Evolutionary conservation across 2,329 filamentous ascomycete species (phyloP).

Genomic region (Sporothrix dimorphospora): DNA sequence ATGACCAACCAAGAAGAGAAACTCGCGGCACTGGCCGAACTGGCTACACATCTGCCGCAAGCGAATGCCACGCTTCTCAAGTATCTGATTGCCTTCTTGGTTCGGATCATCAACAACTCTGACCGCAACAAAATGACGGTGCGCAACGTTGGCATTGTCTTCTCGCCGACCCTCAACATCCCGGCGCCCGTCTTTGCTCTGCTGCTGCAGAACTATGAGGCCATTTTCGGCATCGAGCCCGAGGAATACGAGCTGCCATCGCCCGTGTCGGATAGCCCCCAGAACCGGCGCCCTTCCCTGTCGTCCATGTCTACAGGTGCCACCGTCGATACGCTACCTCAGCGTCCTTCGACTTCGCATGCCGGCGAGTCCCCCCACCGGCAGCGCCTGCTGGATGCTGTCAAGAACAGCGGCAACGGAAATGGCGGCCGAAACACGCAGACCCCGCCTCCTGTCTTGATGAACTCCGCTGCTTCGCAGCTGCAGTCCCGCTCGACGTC

Average conservation of each 20-base stretch:
- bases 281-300: slow-evolving; percentile 35
- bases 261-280: slow-evolving; percentile 43
- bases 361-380: slow-evolving; percentile 56
- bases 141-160: slow-evolving; percentile 95
- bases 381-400: slow-evolving; percentile 52
- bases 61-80: slow-evolving; percentile 81
- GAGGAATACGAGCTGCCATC: slow-evolving; percentile 64
- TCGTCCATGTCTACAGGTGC: slow-evolving; percentile 31
- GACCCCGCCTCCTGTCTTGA: slow-evolving; percentile 51
- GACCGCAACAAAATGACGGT: slow-evolving; percentile 98
- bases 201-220: slow-evolving; percentile 87
- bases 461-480: slow-evolving; percentile 29
- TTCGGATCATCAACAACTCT: slow-evolving; percentile 88
- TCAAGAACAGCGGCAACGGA: slow-evolving; percentile 36
- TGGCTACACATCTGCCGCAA: slow-evolving; percentile 78
- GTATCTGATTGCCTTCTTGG: slow-evolving; percentile 84
- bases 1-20: slow-evolving; percentile 75
- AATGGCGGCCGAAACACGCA: slow-evolving; percentile 49
- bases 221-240: slow-evolving; percentile 76
- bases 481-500: slow-evolving; percentile 37
- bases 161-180: slow-evolving; percentile 95
- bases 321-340: slow-evolving; percentile 40
- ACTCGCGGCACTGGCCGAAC: slow-evolving; percentile 71
- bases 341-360: slow-evolving; percentile 54
- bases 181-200: slow-evolving; percentile 91